A percentile compares a stretch with the other conserved stretches of the same genome.
Evolutionary conservation across 2,329 filamentous ascomycete species (phyloP).

Genomic region (Plenodomus lindquistii): DNA sequence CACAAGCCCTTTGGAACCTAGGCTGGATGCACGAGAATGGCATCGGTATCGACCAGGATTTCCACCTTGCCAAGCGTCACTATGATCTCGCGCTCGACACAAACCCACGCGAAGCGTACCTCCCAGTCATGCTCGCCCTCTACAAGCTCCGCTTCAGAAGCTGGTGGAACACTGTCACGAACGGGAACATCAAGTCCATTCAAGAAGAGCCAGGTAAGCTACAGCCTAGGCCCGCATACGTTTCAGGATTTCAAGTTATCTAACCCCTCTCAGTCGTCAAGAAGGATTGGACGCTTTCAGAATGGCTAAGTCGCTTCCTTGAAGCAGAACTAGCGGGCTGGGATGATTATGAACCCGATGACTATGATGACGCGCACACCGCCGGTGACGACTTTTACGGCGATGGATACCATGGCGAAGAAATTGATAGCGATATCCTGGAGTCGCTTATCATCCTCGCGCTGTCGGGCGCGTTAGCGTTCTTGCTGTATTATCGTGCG

Average conservation of each 20-base stretch:
- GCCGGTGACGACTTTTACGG: constrained; percentile 61
- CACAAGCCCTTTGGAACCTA: constrained; percentile 94
- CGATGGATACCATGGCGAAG: constrained; percentile 54
- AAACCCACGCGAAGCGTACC: constrained; percentile 82
- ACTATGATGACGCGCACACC: constrained; percentile 46
- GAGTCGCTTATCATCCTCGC: constrained; percentile 85
- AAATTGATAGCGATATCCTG: constrained; percentile 75
- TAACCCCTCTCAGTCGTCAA: constrained; percentile 58
- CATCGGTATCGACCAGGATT: constrained; percentile 88
- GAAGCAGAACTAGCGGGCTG: constrained; percentile 61
- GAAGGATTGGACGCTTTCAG: constrained; percentile 75
- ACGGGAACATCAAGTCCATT: constrained; percentile 90
- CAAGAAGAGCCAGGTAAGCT: constrained; percentile 80
- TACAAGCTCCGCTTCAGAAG: constrained; percentile 82
- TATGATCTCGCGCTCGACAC: constrained; percentile 92
- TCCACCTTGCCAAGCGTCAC: constrained; percentile 93
- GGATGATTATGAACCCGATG: constrained; percentile 59
- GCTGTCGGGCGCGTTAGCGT: constrained; percentile 72
- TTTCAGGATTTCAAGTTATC: background rate
- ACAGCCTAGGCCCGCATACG: background rate
- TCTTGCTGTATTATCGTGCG: constrained; percentile 79
- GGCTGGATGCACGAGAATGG: constrained; percentile 99
- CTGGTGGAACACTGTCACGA: constrained; percentile 91
- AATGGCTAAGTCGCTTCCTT: constrained; percentile 88
- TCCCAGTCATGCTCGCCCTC: constrained; percentile 87